These are phyloP conservation scores for Haplographium delicatum DNA, from an alignment of 495 filamentous ascomycete species.

Conservation along the genomic window DNA sequence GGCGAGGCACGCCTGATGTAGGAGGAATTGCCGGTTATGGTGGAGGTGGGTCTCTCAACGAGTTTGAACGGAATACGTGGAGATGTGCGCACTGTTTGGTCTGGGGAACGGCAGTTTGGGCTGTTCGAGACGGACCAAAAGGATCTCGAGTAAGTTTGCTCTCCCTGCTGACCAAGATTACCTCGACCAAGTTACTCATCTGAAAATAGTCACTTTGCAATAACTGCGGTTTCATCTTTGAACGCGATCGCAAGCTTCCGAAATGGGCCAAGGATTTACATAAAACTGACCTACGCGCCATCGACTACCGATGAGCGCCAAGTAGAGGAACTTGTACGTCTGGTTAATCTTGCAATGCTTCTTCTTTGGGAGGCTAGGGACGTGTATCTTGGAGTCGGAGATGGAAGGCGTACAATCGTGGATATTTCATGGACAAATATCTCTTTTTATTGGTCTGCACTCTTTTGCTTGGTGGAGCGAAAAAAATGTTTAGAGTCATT, in stretches of 20 bases:
- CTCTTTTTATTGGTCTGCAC: no score
- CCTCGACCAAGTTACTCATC: constrained; percentile 14
- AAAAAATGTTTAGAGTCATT: constrained; percentile 1
- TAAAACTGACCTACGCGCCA: constrained; percentile 30
- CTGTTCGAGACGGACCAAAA: constrained; percentile 82
- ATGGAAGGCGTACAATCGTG: neutral
- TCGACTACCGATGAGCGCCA: constrained; percentile 17
- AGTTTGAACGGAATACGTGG: constrained; percentile 81
- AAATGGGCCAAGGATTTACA: constrained; percentile 81
- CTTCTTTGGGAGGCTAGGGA: constrained; percentile 8
- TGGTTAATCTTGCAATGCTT: constrained; percentile 1
- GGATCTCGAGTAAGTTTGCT: constrained; percentile 67
- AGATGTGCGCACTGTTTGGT: constrained; percentile 85
- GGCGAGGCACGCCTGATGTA: constrained; percentile 70
- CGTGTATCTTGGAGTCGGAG: constrained; percentile 15
- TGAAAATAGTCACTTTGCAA: constrained; percentile 73
- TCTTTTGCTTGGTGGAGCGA: no score
- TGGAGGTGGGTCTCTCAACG: constrained; percentile 59
- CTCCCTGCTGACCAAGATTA: neutral
- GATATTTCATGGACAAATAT: neutral
- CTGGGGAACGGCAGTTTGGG: constrained; percentile 89
- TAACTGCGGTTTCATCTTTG: constrained; percentile 87
- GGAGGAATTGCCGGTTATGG: constrained; percentile 55
- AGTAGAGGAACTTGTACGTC: neutral
- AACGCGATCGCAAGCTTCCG: constrained; percentile 78